A percentile compares a stretch with the other conserved stretches of the same genome.
phyloP scores from a whole-genome alignment of 2,329 filamentous ascomycete genomes.

The Colletotrichum costaricense region DNA sequence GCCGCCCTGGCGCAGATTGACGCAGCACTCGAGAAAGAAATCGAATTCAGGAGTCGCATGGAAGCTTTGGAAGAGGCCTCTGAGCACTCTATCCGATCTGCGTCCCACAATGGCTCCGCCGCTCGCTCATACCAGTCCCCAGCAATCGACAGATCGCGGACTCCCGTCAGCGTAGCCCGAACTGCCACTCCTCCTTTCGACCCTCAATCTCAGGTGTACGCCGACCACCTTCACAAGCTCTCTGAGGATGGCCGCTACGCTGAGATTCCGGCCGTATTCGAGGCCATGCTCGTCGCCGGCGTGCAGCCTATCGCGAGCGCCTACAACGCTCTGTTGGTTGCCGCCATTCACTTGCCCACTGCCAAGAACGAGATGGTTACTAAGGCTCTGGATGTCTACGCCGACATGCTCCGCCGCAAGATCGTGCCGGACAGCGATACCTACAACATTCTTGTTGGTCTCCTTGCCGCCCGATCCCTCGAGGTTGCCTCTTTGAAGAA shows the following conservation, averaged over 20 bases:
- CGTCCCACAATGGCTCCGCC: slow-evolving; percentile 51
- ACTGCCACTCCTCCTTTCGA: slow-evolving; percentile 72
- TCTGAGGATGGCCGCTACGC: slow-evolving; percentile 79
- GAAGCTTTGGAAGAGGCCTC: slow-evolving; percentile 56
- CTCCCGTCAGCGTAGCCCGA: slow-evolving; percentile 61
- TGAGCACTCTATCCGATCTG: slow-evolving; percentile 51
- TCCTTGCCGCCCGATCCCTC: slow-evolving; percentile 83
- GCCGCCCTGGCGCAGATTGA: slow-evolving; percentile 84
- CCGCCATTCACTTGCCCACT: slow-evolving; percentile 83
- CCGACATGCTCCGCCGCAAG: slow-evolving; percentile 91
- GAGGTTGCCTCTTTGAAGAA: slow-evolving; percentile 81
- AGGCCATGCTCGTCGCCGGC: slow-evolving; percentile 86
- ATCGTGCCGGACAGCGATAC: slow-evolving; percentile 86
- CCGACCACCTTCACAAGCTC: slow-evolving; percentile 81
- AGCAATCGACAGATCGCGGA: slow-evolving; percentile 51
- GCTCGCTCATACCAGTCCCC: slow-evolving; percentile 52
- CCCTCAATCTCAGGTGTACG: slow-evolving; percentile 76
- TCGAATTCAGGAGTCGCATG: slow-evolving; percentile 64
- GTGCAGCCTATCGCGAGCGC: slow-evolving; percentile 83
- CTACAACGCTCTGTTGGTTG: slow-evolving; percentile 91
- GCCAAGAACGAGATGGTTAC: slow-evolving; percentile 87
- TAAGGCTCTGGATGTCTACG: slow-evolving; percentile 94
- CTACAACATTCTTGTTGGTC: slow-evolving; percentile 86
- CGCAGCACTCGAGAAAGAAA: slow-evolving; percentile 84
- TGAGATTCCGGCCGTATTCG: slow-evolving; percentile 91